Base-by-base conservation (phyloP, 441 rosid genomes). In the Syzygium malaccense region DNA sequence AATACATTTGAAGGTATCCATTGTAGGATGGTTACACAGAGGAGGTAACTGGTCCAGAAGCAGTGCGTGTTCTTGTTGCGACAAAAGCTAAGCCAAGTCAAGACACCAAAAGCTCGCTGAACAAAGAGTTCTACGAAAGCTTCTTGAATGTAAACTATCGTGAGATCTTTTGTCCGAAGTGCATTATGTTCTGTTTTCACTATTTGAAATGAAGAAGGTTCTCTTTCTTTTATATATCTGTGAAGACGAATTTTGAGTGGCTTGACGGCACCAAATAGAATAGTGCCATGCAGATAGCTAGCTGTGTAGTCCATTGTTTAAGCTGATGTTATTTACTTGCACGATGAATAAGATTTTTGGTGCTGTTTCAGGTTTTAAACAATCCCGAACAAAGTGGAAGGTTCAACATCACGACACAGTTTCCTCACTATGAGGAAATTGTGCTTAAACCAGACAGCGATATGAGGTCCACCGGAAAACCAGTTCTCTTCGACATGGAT, bases 11-110 rank as follows among this genome's bases (percentile, higher is more conserved):
- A 13, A 75, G 53, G 17, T 41, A 75, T 75, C 11, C 83, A 41
- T 75, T 41, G 18, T 41, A 97, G 99, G 99, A 98, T 88, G 99
- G 98, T 86, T 96, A 93, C 89, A 98, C 99, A 37, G 89, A 90
- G 90, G 97, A 96, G 93, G 92, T 88, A 53, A 88, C 89, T 26
- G 94, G 96, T 79, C 85, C 95, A 18, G 95, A 94, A 33, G 94
- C 94, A 56, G 97, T 96, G 58, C 94, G 91, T 45, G 96, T 96
- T 91, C 98, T 93, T 58, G 98, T 98, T 8, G 99, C 98, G 5
- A 95, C 92, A 9, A 93, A 89, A 90, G 98, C 99, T 64, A 98
- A 96, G 87, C 93, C 96, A 23, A 93, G 92, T 87, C 60, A 75
- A 32, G 90, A 95, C 85, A 78, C 79, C 45, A 55, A 60, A 14